phyloP scores from a whole-genome alignment of 139 green algal species.

The Penium margaritaceum region DNA sequence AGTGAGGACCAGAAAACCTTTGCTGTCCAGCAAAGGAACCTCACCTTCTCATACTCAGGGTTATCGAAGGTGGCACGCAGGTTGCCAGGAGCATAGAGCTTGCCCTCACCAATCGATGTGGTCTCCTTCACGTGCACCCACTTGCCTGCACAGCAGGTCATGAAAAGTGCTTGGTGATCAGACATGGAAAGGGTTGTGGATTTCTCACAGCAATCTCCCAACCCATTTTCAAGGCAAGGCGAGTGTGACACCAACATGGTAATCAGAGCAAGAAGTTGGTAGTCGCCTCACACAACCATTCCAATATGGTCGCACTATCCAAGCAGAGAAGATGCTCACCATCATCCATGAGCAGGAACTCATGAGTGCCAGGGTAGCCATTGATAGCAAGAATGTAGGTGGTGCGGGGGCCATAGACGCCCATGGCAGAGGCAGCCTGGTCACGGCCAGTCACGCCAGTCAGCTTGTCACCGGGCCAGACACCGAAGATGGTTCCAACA shows the following conservation, averaged over 20 bases:
- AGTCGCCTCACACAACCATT: no score
- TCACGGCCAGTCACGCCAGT: constrained; percentile 53
- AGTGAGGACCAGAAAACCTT: no score
- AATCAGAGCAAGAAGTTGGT: no score
- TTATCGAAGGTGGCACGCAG: constrained; percentile 54
- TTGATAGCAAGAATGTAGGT: constrained; percentile 53
- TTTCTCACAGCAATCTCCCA: no score
- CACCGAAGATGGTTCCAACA: constrained; percentile 58
- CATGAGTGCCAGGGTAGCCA: constrained; percentile 44
- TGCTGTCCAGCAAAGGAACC: no score
- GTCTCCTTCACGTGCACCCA: constrained; percentile 50
- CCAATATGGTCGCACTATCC: no score
- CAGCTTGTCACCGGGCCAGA: constrained; percentile 52
- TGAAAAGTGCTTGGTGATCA: no score
- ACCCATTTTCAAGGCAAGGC: no score
- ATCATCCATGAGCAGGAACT: constrained; percentile 53
- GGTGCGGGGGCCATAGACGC: constrained; percentile 56
- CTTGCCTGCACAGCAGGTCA: no score
- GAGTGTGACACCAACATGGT: no score
- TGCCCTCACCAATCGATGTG: constrained; percentile 49
- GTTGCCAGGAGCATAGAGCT: constrained; percentile 60
- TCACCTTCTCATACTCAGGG: constrained; percentile 56
- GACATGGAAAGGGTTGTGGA: no score
- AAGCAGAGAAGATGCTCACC: no score
- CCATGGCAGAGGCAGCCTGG: constrained; percentile 52